phyloP scores from a whole-genome alignment of 2,329 filamentous ascomycete species.

The Colletotrichum lindemuthianum region DNA sequence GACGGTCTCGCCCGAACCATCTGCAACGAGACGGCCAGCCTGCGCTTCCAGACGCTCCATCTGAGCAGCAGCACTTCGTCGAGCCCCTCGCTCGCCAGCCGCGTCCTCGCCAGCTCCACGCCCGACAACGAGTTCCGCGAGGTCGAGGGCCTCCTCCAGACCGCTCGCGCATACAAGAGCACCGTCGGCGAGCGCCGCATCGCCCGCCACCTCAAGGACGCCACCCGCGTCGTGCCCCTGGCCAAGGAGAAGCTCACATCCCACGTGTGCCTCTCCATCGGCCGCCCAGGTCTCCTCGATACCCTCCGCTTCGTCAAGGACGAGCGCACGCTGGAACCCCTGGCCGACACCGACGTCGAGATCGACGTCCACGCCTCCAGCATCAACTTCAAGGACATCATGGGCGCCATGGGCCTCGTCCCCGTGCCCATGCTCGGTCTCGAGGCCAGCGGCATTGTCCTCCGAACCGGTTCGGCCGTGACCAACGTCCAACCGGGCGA shows the following conservation, averaged over 20 bases:
- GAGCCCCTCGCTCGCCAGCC: not conserved
- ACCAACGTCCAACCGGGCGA: slow-evolving; percentile 24
- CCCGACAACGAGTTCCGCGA: slow-evolving; percentile 14
- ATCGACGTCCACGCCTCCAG: slow-evolving; percentile 44
- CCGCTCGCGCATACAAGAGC: slow-evolving; percentile 41
- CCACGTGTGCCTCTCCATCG: not conserved
- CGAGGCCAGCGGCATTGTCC: slow-evolving; percentile 42
- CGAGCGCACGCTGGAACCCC: slow-evolving; percentile 27
- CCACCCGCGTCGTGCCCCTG: slow-evolving; percentile 10
- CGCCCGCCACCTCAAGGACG: slow-evolving; percentile 37
- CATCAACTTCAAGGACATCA: slow-evolving; percentile 50
- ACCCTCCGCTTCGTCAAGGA: slow-evolving; percentile 43
- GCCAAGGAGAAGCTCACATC: slow-evolving; percentile 41
- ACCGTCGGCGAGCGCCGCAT: slow-evolving; percentile 11
- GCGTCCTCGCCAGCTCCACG: not conserved
- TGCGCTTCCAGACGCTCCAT: slow-evolving; percentile 13
- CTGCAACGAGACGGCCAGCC: slow-evolving; percentile 6
- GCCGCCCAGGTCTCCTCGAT: slow-evolving; percentile 36
- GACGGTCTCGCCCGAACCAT: slow-evolving; percentile 20
- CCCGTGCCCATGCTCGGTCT: slow-evolving; percentile 38
- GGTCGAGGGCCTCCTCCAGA: not conserved
- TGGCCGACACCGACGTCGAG: slow-evolving; percentile 42
- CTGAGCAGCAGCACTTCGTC: not conserved
- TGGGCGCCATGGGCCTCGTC: slow-evolving; percentile 42
- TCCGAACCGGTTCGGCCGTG: slow-evolving; percentile 36